Base-by-base conservation (phyloP, 768 basidiomycete species). In the Boletus sp. region DNA sequence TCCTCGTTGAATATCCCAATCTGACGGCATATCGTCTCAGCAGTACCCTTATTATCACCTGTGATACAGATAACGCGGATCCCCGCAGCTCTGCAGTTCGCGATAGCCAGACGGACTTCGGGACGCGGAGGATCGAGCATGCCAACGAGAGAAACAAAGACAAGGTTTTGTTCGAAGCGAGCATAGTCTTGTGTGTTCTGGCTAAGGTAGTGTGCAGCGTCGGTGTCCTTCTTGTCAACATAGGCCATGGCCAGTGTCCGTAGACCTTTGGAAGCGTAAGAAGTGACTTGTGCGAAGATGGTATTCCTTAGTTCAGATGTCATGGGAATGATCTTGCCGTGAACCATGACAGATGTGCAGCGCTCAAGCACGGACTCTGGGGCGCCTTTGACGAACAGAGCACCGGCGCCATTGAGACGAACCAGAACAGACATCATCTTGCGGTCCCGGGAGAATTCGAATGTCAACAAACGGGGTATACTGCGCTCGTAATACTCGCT, bases 401-500 rank as follows among this genome's bases (percentile, higher is more conserved):
- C 82, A n/a, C 91, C 90, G 5, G 73, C 73, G 2, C 81, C 82
- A 55, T 85, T 83, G 54, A 85, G 79, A 58, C 77, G 82, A 39
- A 92, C 90, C 50, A 98, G 84, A 50, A 98, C 95, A 20, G 96
- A 97, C 96, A 98, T 98, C 86, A 95, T 96, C 77, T 98, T 99
- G 68, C 96, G 89, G 74, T 98, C 96, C 18, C 96, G 87, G 20
- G 94, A 92, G 75, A 99, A 98, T 73, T 99, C 96, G 72, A 99
- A 96, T 8, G 95, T 99, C 64, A 97, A 77, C 14, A 97, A 81
- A 56, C 94, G 87, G 17, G 85, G 78, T 67, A 92, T 87, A 15
- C 76, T 78, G 51, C 78, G 76, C 61, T 94, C 92, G 71, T 92
- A 87, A 73, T 85, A 80, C 36, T 90, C 87, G 77, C 89, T 94